Base-by-base conservation (phyloP, 345 rosid species). In the Linum trigynum region DNA sequence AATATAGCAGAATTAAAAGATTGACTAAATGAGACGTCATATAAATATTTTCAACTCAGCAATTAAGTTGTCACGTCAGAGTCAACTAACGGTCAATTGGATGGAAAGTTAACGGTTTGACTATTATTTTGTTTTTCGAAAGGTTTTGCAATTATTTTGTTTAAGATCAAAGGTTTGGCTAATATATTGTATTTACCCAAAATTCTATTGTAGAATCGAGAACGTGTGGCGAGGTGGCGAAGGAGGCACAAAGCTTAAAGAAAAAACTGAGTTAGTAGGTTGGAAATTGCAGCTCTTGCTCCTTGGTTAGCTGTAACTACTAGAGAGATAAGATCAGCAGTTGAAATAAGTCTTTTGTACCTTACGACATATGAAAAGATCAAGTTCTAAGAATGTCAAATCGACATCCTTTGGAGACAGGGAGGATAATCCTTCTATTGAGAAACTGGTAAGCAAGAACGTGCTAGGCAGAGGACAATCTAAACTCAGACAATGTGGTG, bases 231-330 rank as follows among this genome's bases (percentile, higher is more conserved):
- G 94, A 83, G 78, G 96, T 92, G 63, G 84, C 79, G 65, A 84
- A 88, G 77, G 98, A 92, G 80, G 91, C 90, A 50, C 80, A 86
- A 43, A 81, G 97, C 81, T 84, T 90, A 42, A 92, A 83, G 84
- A 88, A 69, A 74, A 92, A 84, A 81, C 79, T 92, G 68, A 79
- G 84, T 39, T 80, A 65, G 68, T 71, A 66, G 68, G 72, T 77
- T 74, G 77, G 78, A 77, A 90, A 84, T 61, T 92, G 98, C 75
- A 78, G 75, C 48, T 80, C 88, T 11, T 92, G 98, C 75, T 92
- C 92, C 60, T 76, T 92, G 75, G 87, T 86, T 53, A 90, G 90
- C 57, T 92, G 98, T 78, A 86, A 97, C 78, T 90, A 97, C 77
- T 86, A 78, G 75, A 82, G 86, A 77, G 98, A 88, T 72, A 81